Base-by-base conservation (phyloP, 176 grass and related monocot species). In the maize (Zea mays) region DNA sequence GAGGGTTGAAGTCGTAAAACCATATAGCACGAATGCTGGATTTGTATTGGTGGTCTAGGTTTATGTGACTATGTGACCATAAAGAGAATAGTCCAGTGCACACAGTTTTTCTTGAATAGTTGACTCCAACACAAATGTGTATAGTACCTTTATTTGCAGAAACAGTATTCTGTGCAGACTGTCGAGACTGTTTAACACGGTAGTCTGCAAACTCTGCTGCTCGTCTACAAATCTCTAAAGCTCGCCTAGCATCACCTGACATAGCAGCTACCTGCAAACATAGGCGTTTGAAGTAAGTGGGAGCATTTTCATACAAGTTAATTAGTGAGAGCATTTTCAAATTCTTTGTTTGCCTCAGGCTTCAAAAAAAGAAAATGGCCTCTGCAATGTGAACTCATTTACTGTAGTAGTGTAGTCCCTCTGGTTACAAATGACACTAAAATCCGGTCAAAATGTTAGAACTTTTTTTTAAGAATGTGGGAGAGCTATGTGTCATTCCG, bases 171-270 rank as follows among this genome's bases (percentile, higher is more conserved):
- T 74, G 74, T 75, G 58, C 76, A 69, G 58, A 83, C 37, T 69
- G 65, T 74, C 37, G 43, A 69, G 65, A 60, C 51, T 90, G 91
- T 89, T 99, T 99, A 14, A 90, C 13, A 58, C 79, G 81, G 81
- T 88, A 99, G 45, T 99, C 92, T 76, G 90, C 90, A 40, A 99
- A 84, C 58, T 94, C 92, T 69, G 96, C 81, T 65, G 96, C 96
- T 8, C 85, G 87, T 69, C 89, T 91, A 87, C 96, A 99, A 76
- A 99, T 92, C 82, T 99, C 89, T 79, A 99, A 84, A 7, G 85
- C 96, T 35, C 96, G 96, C 66, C 96, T 92, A 74, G 92, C 96
- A 92, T 99, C 96, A 33, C 96, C 96, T 33, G 96, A 99, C 91
- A 93, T 94, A 78, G 96, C 96, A 77, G 96, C 92, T 79, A 99